Conservation (phyloP, 257 asterid genomes). For the Scutellaria baicalensis region DNA sequence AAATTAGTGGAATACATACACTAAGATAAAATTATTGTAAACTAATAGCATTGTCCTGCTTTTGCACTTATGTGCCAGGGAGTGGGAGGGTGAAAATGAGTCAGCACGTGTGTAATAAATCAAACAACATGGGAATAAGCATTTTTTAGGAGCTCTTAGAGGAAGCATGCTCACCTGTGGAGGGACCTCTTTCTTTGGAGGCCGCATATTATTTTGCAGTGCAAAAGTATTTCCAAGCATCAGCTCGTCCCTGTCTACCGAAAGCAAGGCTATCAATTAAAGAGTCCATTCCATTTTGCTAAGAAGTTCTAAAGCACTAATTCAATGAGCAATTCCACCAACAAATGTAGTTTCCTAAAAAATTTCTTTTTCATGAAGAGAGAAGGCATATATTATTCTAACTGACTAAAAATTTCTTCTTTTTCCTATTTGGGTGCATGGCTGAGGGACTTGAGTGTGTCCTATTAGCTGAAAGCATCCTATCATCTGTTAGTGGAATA, state of each 20-base stretch:
- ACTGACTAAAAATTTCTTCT: neutral
- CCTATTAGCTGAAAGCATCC: neutral
- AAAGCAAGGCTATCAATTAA: slow-evolving; percentile 16
- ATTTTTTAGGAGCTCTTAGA: neutral
- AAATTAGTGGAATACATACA: neutral
- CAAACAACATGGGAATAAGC: neutral
- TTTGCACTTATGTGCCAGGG: neutral
- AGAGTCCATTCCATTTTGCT: neutral
- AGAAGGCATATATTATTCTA: neutral
- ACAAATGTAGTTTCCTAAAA: neutral
- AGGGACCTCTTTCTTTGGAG: slow-evolving; percentile 67
- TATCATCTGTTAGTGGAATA: neutral
- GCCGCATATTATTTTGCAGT: slow-evolving; percentile 34
- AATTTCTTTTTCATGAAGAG: neutral
- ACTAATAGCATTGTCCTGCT: neutral
- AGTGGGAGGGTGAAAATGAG: neutral
- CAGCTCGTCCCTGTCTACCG: slow-evolving; percentile 78
- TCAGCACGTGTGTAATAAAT: neutral
- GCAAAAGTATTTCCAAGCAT: slow-evolving; percentile 77
- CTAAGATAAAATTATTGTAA: neutral
- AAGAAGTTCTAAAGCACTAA: neutral
- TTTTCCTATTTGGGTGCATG: neutral
- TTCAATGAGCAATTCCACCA: neutral
- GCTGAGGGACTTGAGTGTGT: neutral
- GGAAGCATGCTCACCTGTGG: slow-evolving; percentile 59